Evolutionary conservation across 2,329 filamentous ascomycete genomes (phyloP), one percentile per base, ranked within the genome.

Genomic region (Dactylella cylindrospora): DNA sequence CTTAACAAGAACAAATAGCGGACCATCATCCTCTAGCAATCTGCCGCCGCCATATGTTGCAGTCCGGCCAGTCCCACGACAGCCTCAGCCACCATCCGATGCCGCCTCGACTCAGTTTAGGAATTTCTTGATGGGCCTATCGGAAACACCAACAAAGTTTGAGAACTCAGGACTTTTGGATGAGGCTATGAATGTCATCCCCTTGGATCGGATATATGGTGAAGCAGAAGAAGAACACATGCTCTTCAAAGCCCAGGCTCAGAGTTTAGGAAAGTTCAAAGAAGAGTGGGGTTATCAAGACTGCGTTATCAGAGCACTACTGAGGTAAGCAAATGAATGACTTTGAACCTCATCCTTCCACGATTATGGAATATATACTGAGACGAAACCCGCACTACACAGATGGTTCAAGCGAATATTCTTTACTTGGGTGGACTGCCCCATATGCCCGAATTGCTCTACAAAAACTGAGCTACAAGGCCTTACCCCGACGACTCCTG

Each of bases 251-350:
- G 93, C 89, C 26, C 84, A 95, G 73, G 91, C 91, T 25, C 86
- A 86, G 71, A 95, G 89, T 67, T 84, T 95, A 76, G 88, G 87
- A 15, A 83, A 86, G 53, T 87, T 84, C 51, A 86, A 86, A 72
- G 82, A 90, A 1, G 86, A 90, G 76, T 97, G 91, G 91, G 91
- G 90, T 54, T 96, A 97, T 72, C 91, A 97, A 74, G 93, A 98
- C 75, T 98, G 91, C 73, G 89, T 96, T 51, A 86, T 97, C 70
- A 82, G 88, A 67, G 88, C 91, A 62, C 78, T 97, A 66, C 77
- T 97, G 70, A 85, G 84, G 86, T 90, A 77, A 68, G 83, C 75
- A 60, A 23, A 40, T 68, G 45, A 66, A 59, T 59, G 20, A 15
- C n/a, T n/a, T n/a, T n/a, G n/a, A n/a, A n/a, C n/a, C 32, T 35